Percentiles rank a stretch among this genome's conserved stretches.
phyloP scores from a whole-genome alignment of 1,284 basidiomycete genomes.

The Heterobasidion parviporum region DNA sequence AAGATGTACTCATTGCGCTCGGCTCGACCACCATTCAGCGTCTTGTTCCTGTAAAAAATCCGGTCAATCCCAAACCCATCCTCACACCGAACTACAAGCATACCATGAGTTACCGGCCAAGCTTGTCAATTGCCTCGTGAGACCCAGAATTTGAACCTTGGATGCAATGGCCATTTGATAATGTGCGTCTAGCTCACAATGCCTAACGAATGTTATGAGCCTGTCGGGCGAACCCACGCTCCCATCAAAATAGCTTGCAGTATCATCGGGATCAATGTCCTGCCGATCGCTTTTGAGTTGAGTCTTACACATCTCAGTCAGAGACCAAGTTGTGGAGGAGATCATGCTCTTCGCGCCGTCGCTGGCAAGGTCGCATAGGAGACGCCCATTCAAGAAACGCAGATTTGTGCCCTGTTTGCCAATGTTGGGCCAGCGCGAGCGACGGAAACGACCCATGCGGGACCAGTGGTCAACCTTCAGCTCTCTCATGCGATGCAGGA shows the following conservation, averaged over 20 bases:
- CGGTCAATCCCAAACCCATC: background rate
- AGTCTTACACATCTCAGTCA: constrained; percentile 93
- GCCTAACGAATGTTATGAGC: constrained; percentile 82
- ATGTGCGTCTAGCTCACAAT: constrained; percentile 91
- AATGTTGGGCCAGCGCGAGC: constrained; percentile 76
- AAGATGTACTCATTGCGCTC: constrained; percentile 99
- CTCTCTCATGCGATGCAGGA: constrained; percentile 89
- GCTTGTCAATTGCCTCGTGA: constrained; percentile 93
- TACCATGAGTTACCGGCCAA: constrained; percentile 98
- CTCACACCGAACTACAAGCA: constrained; percentile 13
- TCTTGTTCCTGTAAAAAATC: constrained; percentile 70
- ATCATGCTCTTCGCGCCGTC: constrained; percentile 97
- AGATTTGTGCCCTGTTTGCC: constrained; percentile 83
- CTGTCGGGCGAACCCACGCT: constrained; percentile 72
- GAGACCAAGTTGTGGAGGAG: constrained; percentile 92
- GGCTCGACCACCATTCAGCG: constrained; percentile 90
- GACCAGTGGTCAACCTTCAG: constrained; percentile 92
- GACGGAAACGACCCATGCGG: constrained; percentile 85
- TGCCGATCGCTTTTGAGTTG: constrained; percentile 82
- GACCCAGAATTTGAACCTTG: constrained; percentile 83
- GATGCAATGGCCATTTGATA: constrained; percentile 93
- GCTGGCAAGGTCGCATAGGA: constrained; percentile 90
- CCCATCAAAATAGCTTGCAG: constrained; percentile 85
- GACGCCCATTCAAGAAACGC: constrained; percentile 76
- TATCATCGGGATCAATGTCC: constrained; percentile 96